Evolutionary conservation across 352 stramenopile species (phyloP).

Genomic region (Achlya hypogyna): DNA sequence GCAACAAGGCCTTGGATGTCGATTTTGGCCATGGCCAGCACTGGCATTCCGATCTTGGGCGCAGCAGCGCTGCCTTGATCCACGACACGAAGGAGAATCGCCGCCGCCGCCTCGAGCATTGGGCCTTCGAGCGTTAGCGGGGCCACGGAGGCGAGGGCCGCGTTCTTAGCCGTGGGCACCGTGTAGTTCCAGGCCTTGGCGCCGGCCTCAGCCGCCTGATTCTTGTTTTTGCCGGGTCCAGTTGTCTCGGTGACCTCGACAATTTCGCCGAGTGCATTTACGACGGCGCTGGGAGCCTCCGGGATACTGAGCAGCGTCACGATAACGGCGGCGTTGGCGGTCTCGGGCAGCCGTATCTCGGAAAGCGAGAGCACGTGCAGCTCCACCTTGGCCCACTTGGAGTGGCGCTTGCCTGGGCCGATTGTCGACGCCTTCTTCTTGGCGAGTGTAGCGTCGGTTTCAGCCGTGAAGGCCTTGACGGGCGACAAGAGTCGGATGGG

Average conservation of each 20-base stretch:
- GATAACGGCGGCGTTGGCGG: constrained; percentile 26
- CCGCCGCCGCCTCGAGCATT: neutral
- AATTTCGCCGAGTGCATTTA: constrained; percentile 27
- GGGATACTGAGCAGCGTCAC: constrained; percentile 43
- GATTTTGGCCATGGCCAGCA: constrained; percentile 39
- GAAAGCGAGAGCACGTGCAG: constrained; percentile 41
- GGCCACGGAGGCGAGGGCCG: neutral
- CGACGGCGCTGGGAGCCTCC: neutral
- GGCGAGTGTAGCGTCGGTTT: constrained; percentile 32
- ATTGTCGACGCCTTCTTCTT: neutral
- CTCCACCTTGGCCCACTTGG: constrained; percentile 32
- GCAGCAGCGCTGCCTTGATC: constrained; percentile 23
- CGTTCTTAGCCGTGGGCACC: neutral
- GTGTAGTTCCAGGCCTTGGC: neutral
- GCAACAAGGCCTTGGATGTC: constrained; percentile 34
- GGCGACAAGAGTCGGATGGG: constrained; percentile 31
- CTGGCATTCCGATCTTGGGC: neutral
- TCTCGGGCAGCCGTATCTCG: constrained; percentile 29
- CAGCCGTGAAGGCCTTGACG: constrained; percentile 33
- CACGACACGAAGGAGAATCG: constrained; percentile 38
- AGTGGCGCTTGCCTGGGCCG: constrained; percentile 22
- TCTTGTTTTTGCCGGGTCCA: neutral
- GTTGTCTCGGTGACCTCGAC: constrained; percentile 18
- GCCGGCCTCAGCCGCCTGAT: neutral
- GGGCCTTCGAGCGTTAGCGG: neutral